A percentile compares a stretch with the other conserved stretches of the same genome.
Evolutionary conservation across 352 stramenopile species (phyloP).

Genomic region (Phytophthora ramorum): DNA sequence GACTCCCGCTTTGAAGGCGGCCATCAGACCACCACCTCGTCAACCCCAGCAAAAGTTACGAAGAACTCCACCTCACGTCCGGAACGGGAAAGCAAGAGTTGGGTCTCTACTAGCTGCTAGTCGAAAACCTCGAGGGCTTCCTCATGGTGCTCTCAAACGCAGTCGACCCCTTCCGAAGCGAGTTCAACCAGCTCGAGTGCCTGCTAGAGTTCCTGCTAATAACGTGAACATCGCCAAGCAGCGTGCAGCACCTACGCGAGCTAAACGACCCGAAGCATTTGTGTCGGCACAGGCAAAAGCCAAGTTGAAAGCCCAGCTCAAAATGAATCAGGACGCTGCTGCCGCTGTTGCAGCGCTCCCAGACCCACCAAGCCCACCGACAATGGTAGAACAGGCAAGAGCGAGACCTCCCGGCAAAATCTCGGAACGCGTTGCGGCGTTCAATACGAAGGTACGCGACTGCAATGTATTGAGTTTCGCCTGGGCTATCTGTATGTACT

Average conservation of each 20-base stretch:
- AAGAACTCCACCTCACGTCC: slow-evolving; percentile 10
- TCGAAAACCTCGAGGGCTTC: slow-evolving; percentile 24
- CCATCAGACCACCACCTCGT: slow-evolving; percentile 10
- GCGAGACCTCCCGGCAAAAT: slow-evolving; percentile 1
- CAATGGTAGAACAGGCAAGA: neutral
- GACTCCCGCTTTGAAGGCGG: neutral
- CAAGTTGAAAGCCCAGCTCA: slow-evolving; percentile 23
- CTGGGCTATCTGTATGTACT: no score
- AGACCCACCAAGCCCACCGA: slow-evolving; percentile 29
- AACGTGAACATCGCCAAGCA: slow-evolving; percentile 15
- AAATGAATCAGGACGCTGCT: slow-evolving; percentile 24
- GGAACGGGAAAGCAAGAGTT: slow-evolving; percentile 12
- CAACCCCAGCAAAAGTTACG: slow-evolving; percentile 1
- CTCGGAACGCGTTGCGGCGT: slow-evolving; percentile 58
- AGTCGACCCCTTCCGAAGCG: slow-evolving; percentile 18
- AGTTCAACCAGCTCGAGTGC: slow-evolving; percentile 14
- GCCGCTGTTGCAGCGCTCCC: slow-evolving; percentile 31
- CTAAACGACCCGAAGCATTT: slow-evolving; percentile 2
- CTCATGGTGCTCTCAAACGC: slow-evolving; percentile 13
- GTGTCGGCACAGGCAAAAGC: slow-evolving; percentile 14
- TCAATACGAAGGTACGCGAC: slow-evolving; percentile 57
- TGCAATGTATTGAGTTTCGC: neutral
- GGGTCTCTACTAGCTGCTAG: slow-evolving; percentile 24
- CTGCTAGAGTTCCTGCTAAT: slow-evolving; percentile 15
- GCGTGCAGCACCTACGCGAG: slow-evolving; percentile 5